Evolutionary conservation across 352 stramenopile genomes (phyloP).

Genomic region (Phytophthora pisi): DNA sequence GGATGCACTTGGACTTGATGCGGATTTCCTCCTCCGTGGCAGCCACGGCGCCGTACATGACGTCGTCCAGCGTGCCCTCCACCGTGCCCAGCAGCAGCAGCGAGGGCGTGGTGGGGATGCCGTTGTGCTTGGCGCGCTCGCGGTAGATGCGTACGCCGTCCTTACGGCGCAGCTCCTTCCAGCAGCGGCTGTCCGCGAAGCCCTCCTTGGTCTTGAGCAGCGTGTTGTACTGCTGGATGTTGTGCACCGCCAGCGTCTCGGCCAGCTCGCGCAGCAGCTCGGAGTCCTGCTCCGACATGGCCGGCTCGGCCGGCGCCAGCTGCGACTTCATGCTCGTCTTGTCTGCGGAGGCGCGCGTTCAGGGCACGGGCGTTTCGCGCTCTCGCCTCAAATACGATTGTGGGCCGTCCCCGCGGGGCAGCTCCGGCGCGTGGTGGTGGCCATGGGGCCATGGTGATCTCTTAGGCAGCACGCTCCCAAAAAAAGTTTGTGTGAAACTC

Average conservation of each 20-base stretch:
- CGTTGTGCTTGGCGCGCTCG: slow-evolving; percentile 31
- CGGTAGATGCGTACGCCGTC: slow-evolving; percentile 48
- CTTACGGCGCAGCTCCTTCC: slow-evolving; percentile 47
- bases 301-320: slow-evolving; percentile 28
- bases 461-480: not conserved
- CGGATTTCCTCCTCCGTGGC: slow-evolving; percentile 51
- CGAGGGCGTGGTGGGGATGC: slow-evolving; percentile 39
- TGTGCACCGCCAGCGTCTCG: slow-evolving; percentile 47
- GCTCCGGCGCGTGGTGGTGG: not conserved
- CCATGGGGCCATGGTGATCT: not conserved
- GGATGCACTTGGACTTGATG: slow-evolving; percentile 55
- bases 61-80: slow-evolving; percentile 59
- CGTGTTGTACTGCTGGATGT: slow-evolving; percentile 55
- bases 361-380: slow-evolving; percentile 9
- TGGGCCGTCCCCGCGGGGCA: slow-evolving; percentile 9
- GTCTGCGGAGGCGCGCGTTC: slow-evolving; percentile 1
- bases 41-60: slow-evolving; percentile 64
- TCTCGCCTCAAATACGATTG: slow-evolving; percentile 27
- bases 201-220: slow-evolving; percentile 49
- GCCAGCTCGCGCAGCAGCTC: slow-evolving; percentile 43
- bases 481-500: slow-evolving; percentile 5
- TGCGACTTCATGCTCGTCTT: slow-evolving; percentile 36
- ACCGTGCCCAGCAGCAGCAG: slow-evolving; percentile 62
- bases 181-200: slow-evolving; percentile 37
- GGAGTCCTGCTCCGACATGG: slow-evolving; percentile 37